A percentile compares a stretch with the other conserved stretches of the same genome.
Evolutionary conservation across 345 rosid species (phyloP).

Genomic region (Reutealis trisperma): DNA sequence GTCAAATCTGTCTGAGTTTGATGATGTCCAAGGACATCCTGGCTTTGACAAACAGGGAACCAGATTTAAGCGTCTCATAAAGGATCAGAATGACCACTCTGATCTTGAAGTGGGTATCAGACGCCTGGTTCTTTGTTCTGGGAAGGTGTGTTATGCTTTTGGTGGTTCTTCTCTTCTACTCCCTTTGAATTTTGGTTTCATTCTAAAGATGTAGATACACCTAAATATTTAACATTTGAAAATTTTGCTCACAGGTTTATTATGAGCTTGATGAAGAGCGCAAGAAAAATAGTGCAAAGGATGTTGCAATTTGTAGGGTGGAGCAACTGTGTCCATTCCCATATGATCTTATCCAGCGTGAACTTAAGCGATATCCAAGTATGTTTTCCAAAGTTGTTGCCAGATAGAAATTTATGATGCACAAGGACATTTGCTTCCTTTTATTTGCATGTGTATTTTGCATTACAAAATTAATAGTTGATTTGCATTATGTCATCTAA

Average conservation of each 20-base stretch:
- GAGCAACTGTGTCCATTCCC: constrained; percentile 90
- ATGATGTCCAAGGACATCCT: constrained; percentile 94
- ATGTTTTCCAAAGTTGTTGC: constrained; percentile 23
- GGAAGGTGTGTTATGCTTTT: constrained; percentile 52
- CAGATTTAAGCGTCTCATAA: constrained; percentile 83
- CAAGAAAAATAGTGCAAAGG: constrained; percentile 48
- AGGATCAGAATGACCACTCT: constrained; percentile 84
- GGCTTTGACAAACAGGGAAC: constrained; percentile 98
- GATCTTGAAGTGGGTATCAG: constrained; percentile 84
- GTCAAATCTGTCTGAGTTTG: constrained; percentile 92
- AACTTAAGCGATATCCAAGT: constrained; percentile 82
- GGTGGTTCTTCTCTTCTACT: background rate
- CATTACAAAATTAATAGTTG: background rate
- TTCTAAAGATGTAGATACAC: background rate
- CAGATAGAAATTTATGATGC: background rate
- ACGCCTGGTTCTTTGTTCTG: constrained; percentile 89
- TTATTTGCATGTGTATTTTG: background rate
- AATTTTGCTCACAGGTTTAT: constrained; percentile 26
- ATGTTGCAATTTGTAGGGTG: constrained; percentile 78
- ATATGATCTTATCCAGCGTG: constrained; percentile 76
- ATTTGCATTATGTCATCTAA: background rate
- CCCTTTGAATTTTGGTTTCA: background rate
- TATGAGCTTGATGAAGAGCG: constrained; percentile 76
- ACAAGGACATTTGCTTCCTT: background rate
- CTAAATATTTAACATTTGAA: background rate